Percentiles rank a stretch among this genome's conserved stretches.
Conservation (phyloP, 2,329 filamentous ascomycete species). For the Colletotrichum sp. region DNA sequence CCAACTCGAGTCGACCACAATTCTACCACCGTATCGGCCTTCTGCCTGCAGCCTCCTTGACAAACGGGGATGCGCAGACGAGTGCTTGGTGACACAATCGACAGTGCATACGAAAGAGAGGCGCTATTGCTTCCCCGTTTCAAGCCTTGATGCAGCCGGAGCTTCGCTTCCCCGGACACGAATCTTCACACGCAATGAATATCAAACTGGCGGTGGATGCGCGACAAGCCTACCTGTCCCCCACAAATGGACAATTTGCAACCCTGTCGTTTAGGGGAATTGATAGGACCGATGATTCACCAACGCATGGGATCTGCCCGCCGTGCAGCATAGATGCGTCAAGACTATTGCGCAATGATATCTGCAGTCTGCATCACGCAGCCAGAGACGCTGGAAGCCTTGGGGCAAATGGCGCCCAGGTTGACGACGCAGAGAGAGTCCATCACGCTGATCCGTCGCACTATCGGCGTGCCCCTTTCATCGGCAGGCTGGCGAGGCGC, state of each 20-base stretch:
- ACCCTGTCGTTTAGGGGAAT: conserved; percentile 16
- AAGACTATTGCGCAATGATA: neutral
- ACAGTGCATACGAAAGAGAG: neutral
- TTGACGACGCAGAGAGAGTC: neutral
- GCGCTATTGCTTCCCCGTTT: neutral
- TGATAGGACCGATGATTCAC: conserved; percentile 24
- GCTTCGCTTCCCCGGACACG: neutral
- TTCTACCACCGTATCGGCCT: neutral
- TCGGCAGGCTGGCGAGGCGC: neutral
- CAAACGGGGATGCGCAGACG: neutral
- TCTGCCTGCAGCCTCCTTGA: neutral
- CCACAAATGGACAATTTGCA: conserved; percentile 17
- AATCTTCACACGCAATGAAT: conserved; percentile 23
- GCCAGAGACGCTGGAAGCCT: neutral
- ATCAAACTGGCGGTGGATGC: conserved; percentile 23
- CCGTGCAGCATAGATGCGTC: neutral
- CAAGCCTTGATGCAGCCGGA: neutral
- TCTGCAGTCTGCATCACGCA: neutral
- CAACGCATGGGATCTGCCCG: conserved; percentile 12
- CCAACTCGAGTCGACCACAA: neutral
- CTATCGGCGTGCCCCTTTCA: neutral
- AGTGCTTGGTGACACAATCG: neutral
- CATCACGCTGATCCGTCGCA: neutral
- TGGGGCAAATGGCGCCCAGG: neutral
- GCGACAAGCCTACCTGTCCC: conserved; percentile 24